A percentile compares a stretch with the other conserved stretches of the same genome.
Conservation (phyloP, 805 yeast species). For the Vanderwaltozyma polyspora region DNA sequence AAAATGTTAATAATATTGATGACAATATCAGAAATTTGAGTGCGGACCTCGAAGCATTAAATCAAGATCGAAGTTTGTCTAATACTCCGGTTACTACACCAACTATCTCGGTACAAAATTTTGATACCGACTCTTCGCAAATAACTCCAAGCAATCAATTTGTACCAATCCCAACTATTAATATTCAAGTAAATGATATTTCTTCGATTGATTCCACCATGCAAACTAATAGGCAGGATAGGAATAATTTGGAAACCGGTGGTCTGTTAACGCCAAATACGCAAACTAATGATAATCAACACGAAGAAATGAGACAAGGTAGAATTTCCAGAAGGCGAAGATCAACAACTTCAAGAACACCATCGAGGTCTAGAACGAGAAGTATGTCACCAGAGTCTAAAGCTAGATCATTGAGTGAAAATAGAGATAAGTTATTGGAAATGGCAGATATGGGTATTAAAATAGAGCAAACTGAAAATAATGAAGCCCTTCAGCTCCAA, state of each 20-base stretch:
- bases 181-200: not conserved
- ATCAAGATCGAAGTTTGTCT: not conserved
- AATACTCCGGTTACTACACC: slow-evolving; percentile 1
- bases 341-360: slow-evolving; percentile 9
- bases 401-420: slow-evolving; percentile 24
- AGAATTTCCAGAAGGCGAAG: slow-evolving; percentile 16
- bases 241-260: not conserved
- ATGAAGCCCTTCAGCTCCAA: too few species aligned
- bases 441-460: slow-evolving; percentile 19
- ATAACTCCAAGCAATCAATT: not conserved
- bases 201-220: not conserved
- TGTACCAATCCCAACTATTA: slow-evolving; percentile 1
- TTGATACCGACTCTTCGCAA: slow-evolving; percentile 6
- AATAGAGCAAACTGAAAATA: not conserved
- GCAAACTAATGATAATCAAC: not conserved
- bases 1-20: not conserved
- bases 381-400: slow-evolving; percentile 20
- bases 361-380: slow-evolving; percentile 9
- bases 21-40: not conserved
- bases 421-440: slow-evolving; percentile 21
- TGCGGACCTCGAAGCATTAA: not conserved
- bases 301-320: slow-evolving; percentile 21
- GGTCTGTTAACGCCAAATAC: not conserved
- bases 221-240: not conserved
- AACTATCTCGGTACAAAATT: slow-evolving; percentile 15